Base-by-base conservation (phyloP, 1,284 basidiomycete genomes). In the Puccinia coronata region DNA sequence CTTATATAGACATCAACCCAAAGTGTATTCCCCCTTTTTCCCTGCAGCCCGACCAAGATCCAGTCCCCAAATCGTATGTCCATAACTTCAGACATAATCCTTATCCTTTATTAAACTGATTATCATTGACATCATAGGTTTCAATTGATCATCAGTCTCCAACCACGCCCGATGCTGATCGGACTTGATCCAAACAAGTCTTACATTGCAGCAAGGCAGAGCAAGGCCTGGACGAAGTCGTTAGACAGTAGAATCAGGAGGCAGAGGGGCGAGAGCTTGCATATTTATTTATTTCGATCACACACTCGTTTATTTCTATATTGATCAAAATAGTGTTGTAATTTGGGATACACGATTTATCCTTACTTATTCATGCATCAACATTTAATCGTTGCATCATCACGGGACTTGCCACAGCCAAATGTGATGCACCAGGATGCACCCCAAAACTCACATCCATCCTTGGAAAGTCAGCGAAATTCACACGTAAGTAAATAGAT, bases 61-160 rank as follows among this genome's bases (percentile, higher is more conserved):
- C 57, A 59, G 57, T 59, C 57, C 57, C 57, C 57, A 59, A 34
- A 34, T 28, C 12, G 5, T 59, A 59, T 31, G 57, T 59, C 6
- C 28, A 59, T 34, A 25, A 25, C 25, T 59, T 59, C 28, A 59
- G 34, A 34, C 57, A 59, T 59, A n/a, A 59, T 28, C 57, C 57
- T 25, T 59, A 28, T 28, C 28, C 57, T 59, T 59, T 59, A 31
- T 12, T 14, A 47, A 8, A 8, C 16, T 47, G 25, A 59, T 9
- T 12, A 25, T 31, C 2, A 59, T 59, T 59, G 25, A 59, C 28
- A 31, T 59, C 57, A 59, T 59, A 25, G 28, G 8, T 11, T 59
- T 57, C 55, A 59, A 59, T 53, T 59, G 8, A n/a, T n/a, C n/a
- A 25, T 59, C 57, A 59, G 57, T 59, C 57, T 59, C 43, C 43